phyloP scores from a whole-genome alignment of 768 basidiomycete species.

The Boletus pseudopeckii region DNA sequence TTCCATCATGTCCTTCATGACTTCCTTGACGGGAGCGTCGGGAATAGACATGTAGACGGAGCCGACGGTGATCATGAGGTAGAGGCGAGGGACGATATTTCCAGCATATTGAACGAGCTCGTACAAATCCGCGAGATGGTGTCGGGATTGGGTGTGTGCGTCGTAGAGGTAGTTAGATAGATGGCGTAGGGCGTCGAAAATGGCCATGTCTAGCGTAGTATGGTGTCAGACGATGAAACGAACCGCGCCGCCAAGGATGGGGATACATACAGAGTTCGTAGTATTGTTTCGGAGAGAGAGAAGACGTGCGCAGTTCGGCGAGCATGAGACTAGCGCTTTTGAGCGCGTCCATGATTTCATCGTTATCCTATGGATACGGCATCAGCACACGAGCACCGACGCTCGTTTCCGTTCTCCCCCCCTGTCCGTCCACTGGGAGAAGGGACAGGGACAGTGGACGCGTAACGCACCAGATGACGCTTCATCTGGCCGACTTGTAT shows the following conservation, averaged over 20 bases:
- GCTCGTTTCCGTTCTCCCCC: too few relatives aligned
- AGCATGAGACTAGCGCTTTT: conserved; percentile 98
- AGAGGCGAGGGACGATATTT: conserved; percentile 89
- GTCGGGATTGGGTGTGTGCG: conserved; percentile 85
- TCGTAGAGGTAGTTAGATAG: conserved; percentile 96
- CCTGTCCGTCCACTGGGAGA: neutral
- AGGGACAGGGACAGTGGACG: neutral
- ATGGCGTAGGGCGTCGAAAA: conserved; percentile 94
- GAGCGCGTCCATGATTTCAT: conserved; percentile 98
- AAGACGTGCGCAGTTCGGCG: conserved; percentile 90
- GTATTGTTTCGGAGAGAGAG: conserved; percentile 94
- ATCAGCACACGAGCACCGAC: neutral
- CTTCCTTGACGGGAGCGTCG: conserved; percentile 96
- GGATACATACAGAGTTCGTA: conserved; percentile 85
- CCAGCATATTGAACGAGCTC: conserved; percentile 99
- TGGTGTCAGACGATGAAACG: neutral
- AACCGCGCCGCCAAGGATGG: neutral
- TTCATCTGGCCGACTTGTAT: conserved; percentile 95
- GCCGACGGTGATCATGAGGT: conserved; percentile 99
- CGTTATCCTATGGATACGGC: conserved; percentile 60
- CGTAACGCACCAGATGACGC: conserved; percentile 71
- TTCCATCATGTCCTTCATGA: conserved; percentile 99
- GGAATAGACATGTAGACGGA: conserved; percentile 99
- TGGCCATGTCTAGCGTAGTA: conserved; percentile 78
- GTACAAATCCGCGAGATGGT: conserved; percentile 97